These are phyloP conservation scores for Verticillium klebahnii DNA, from an alignment of 2,329 filamentous ascomycete species.

Conservation along the genomic window DNA sequence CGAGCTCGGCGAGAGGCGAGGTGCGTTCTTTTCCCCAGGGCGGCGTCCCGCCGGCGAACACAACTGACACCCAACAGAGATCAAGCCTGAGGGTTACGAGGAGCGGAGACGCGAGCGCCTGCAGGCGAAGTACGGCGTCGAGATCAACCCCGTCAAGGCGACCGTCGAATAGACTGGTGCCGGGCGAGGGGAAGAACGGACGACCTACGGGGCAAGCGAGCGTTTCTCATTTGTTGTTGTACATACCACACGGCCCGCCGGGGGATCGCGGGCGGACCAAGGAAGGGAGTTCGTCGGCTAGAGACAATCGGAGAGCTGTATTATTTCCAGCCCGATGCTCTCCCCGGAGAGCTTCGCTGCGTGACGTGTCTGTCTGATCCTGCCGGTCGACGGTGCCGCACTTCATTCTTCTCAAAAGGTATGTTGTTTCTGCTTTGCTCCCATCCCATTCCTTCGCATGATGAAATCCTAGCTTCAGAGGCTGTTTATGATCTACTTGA, in stretches of 20 bases:
- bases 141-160: slow-evolving; percentile 64
- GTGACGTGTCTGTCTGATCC: slow-evolving; percentile 10
- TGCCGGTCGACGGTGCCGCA: slow-evolving; percentile 4
- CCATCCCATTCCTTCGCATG: slow-evolving; percentile 20
- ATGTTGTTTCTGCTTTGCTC: slow-evolving; percentile 11
- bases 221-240: slow-evolving; percentile 13
- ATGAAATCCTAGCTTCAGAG: slow-evolving; percentile 36
- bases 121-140: slow-evolving; percentile 83
- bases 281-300: slow-evolving; percentile 13
- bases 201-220: neutral
- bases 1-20: slow-evolving; percentile 81
- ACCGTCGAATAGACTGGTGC: slow-evolving; percentile 32
- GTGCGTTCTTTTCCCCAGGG: slow-evolving; percentile 39
- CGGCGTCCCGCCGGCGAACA: neutral
- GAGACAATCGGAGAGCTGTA: slow-evolving; percentile 30
- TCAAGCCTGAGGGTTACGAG: slow-evolving; percentile 76
- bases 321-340: slow-evolving; percentile 12
- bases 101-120: slow-evolving; percentile 78
- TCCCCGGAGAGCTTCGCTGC: slow-evolving; percentile 1
- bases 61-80: slow-evolving; percentile 43
- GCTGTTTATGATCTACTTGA: slow-evolving; percentile 43
- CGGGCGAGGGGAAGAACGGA: neutral
- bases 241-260: slow-evolving; percentile 13
- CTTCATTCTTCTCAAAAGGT: slow-evolving; percentile 13
- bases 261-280: slow-evolving; percentile 7